These are phyloP conservation scores for Rauvolfia tetraphylla DNA, from an alignment of 257 asterid species.

Conservation along the genomic window DNA sequence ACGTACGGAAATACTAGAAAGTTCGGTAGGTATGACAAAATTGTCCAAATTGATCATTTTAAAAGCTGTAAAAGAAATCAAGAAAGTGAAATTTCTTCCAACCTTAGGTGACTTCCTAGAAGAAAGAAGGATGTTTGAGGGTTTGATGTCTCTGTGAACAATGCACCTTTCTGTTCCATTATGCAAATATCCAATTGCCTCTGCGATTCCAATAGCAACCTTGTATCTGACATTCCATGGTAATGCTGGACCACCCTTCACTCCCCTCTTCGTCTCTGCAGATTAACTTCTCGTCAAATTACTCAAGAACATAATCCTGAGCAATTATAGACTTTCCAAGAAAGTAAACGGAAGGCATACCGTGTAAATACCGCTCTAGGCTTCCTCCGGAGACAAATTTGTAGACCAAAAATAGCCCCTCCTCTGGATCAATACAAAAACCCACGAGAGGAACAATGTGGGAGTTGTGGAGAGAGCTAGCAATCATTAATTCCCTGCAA, in stretches of 20 bases:
- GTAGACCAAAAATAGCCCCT: slow-evolving; percentile 83
- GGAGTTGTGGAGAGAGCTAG: slow-evolving; percentile 69
- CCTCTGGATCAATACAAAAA: slow-evolving; percentile 82
- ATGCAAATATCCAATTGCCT: slow-evolving; percentile 70
- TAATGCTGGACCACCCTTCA: slow-evolving; percentile 49
- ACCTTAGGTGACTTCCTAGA: slow-evolving; percentile 76
- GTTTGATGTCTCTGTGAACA: slow-evolving; percentile 92
- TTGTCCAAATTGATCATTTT: not conserved
- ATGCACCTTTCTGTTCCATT: slow-evolving; percentile 83
- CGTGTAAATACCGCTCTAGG: slow-evolving; percentile 70
- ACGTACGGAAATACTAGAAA: not conserved
- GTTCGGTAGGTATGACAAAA: slow-evolving; percentile 25
- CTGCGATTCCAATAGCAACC: slow-evolving; percentile 73
- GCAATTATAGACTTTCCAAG: not conserved
- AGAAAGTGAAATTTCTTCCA: slow-evolving; percentile 13
- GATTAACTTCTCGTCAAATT: slow-evolving; percentile 17
- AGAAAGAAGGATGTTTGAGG: slow-evolving; percentile 87
- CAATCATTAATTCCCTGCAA: slow-evolving; percentile 90
- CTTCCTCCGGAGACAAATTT: slow-evolving; percentile 87
- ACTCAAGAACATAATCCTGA: slow-evolving; percentile 7
- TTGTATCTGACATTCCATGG: slow-evolving; percentile 65
- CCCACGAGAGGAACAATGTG: slow-evolving; percentile 85
- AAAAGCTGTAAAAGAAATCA: not conserved
- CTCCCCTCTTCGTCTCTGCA: slow-evolving; percentile 69
- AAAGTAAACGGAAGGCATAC: slow-evolving; percentile 6